A percentile compares a stretch with the other conserved stretches of the same genome.
Conservation (phyloP, 2,329 filamentous ascomycete species). For the Aspergillus awamori region DNA sequence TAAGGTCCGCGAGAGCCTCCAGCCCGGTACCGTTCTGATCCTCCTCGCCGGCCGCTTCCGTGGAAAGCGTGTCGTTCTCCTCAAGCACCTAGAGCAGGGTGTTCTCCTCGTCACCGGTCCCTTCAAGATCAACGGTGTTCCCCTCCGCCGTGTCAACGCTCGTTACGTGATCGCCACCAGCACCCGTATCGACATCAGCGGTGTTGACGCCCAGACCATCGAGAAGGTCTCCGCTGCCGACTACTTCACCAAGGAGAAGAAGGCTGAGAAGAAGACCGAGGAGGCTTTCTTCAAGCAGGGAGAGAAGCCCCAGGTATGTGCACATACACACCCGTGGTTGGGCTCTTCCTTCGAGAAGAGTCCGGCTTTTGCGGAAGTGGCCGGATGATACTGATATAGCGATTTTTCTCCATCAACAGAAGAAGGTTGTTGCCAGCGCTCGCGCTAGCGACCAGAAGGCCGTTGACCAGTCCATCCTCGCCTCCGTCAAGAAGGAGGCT, state of each 20-base stretch:
- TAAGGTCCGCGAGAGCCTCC: slow-evolving; percentile 83
- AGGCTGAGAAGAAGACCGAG: slow-evolving; percentile 89
- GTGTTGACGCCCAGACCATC: slow-evolving; percentile 70
- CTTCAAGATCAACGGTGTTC: slow-evolving; percentile 99
- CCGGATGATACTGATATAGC: slow-evolving; percentile 11
- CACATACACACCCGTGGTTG: slow-evolving; percentile 43
- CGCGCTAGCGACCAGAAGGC: slow-evolving; percentile 98
- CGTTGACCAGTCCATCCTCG: slow-evolving; percentile 92
- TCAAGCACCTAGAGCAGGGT: slow-evolving; percentile 96
- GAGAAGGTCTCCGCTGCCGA: slow-evolving; percentile 86
- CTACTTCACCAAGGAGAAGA: slow-evolving; percentile 98
- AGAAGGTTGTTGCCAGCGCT: slow-evolving; percentile 92
- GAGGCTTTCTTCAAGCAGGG: slow-evolving; percentile 99
- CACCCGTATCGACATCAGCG: slow-evolving; percentile 63
- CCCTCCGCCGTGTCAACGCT: slow-evolving; percentile 73
- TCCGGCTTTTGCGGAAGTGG: not conserved
- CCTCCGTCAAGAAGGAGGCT: slow-evolving; percentile 98
- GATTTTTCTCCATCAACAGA: slow-evolving; percentile 58
- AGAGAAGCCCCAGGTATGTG: slow-evolving; percentile 91
- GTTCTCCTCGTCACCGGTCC: slow-evolving; percentile 98
- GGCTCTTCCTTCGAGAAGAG: not conserved
- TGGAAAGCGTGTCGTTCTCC: slow-evolving; percentile 98
- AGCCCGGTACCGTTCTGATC: slow-evolving; percentile 95
- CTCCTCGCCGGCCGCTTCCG: slow-evolving; percentile 99
- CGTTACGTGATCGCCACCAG: slow-evolving; percentile 56